These are phyloP conservation scores for Pseudogymnoascus sp. DNA, from an alignment of 2,329 filamentous ascomycete species.

Conservation along the genomic window DNA sequence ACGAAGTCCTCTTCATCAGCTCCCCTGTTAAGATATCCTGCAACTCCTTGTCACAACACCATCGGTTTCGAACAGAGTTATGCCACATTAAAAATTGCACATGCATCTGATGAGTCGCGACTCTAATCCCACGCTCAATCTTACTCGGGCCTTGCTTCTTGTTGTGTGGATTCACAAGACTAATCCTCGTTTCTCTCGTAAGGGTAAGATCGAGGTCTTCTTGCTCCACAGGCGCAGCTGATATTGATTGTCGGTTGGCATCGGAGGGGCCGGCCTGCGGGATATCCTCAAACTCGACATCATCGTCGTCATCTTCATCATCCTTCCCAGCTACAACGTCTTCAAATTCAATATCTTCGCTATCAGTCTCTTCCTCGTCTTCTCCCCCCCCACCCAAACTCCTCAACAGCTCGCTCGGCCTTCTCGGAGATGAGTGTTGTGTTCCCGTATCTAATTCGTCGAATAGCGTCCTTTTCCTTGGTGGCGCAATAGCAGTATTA, in stretches of 20 bases:
- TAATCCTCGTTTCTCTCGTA: conserved; percentile 48
- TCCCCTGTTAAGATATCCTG: conserved; percentile 71
- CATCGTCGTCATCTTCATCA: conserved; percentile 50
- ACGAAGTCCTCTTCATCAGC: conserved; percentile 55
- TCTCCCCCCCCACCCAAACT: conserved; percentile 38
- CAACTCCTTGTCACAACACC: conserved; percentile 69
- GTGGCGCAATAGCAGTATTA: conserved; percentile 19
- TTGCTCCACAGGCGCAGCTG: conserved; percentile 41
- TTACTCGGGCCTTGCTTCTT: conserved; percentile 80
- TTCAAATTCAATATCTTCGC: conserved; percentile 17
- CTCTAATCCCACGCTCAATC: conserved; percentile 69
- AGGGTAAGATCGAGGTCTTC: conserved; percentile 71
- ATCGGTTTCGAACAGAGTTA: conserved; percentile 76
- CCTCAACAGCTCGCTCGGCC: conserved; percentile 36
- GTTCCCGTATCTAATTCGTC: conserved; percentile 48
- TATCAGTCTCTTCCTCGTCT: conserved; percentile 27
- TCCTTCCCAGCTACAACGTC: conserved; percentile 28
- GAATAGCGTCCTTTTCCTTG: conserved; percentile 50
- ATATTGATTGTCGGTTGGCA: conserved; percentile 30
- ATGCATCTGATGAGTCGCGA: conserved; percentile 78
- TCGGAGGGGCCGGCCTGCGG: conserved; percentile 32
- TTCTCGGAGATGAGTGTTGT: conserved; percentile 15
- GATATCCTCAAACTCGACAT: conserved; percentile 56
- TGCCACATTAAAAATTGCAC: conserved; percentile 84
- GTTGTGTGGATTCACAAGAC: conserved; percentile 51